These are phyloP conservation scores for Arabidopsis arenosa DNA, from an alignment of 345 rosid species.

Conservation along the genomic window DNA sequence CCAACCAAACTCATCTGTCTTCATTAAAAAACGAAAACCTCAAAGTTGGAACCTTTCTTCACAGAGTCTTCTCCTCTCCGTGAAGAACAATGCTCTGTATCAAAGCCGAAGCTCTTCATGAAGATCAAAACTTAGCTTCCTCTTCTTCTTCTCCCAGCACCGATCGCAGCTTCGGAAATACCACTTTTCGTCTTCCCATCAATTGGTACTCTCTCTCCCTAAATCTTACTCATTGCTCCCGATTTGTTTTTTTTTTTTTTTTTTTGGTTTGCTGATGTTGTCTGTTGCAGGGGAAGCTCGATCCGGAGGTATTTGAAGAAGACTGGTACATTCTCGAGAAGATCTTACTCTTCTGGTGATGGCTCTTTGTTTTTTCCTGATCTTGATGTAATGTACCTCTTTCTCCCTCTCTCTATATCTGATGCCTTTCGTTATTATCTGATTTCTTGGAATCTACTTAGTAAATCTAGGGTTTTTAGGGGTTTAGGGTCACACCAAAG, in stretches of 20 bases:
- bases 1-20: constrained; percentile 18
- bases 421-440: background rate
- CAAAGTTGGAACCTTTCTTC: background rate
- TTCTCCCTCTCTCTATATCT: background rate
- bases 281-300: constrained; percentile 56
- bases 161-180: constrained; percentile 34
- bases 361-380: constrained; percentile 52
- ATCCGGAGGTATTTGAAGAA: constrained; percentile 61
- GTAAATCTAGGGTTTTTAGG: constrained; percentile 37
- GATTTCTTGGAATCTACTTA: background rate
- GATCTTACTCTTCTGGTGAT: constrained; percentile 64
- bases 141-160: constrained; percentile 44
- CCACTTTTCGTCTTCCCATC: constrained; percentile 57
- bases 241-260: background rate
- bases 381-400: constrained; percentile 53
- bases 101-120: constrained; percentile 61
- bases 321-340: constrained; percentile 50
- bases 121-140: constrained; percentile 45
- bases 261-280: constrained; percentile 9
- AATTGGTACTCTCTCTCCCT: constrained; percentile 51
- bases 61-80: constrained; percentile 16
- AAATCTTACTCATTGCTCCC: background rate
- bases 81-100: constrained; percentile 59
- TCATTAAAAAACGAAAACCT: background rate
- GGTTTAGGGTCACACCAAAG: constrained; percentile 21